These are phyloP conservation scores for Apiospora marii DNA, from an alignment of 2,329 filamentous ascomycete species.

Conservation along the genomic window DNA sequence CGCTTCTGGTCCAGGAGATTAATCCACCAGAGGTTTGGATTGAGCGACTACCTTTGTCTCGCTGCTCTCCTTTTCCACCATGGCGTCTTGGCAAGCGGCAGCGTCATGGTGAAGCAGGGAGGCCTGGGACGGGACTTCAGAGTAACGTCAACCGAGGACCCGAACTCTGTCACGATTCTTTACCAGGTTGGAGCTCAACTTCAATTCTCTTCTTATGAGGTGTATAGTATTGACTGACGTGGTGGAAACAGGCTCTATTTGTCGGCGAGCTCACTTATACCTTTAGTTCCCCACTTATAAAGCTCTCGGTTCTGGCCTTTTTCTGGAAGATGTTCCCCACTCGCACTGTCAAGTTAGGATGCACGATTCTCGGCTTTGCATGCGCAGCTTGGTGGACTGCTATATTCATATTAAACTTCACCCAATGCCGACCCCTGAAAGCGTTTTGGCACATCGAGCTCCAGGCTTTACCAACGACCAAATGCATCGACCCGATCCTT, in stretches of 20 bases:
- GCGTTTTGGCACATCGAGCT: not conserved
- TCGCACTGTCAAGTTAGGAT: conserved; percentile 21
- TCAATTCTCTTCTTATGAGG: not conserved
- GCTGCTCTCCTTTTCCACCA: conserved; percentile 3
- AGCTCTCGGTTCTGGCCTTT: conserved; percentile 28
- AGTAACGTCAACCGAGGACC: not conserved
- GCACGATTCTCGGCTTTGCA: conserved; percentile 19
- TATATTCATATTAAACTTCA: conserved; percentile 9
- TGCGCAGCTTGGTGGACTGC: conserved; percentile 16
- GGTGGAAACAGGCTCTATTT: conserved; percentile 34
- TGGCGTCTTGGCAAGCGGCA: not conserved
- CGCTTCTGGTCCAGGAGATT: conserved; percentile 23
- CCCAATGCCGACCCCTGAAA: conserved; percentile 13
- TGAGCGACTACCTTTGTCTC: conserved; percentile 1
- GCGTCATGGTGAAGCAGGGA: not conserved
- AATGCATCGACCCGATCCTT: conserved; percentile 19
- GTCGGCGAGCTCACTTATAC: conserved; percentile 30
- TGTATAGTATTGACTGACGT: not conserved
- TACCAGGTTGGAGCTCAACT: not conserved
- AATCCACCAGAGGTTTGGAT: not conserved
- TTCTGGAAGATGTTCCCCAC: conserved; percentile 29
- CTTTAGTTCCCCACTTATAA: conserved; percentile 27
- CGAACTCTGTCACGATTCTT: not conserved
- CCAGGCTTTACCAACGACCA: not conserved
- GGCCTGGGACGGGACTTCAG: not conserved